These are phyloP conservation scores for Aegilops bicornis DNA, from an alignment of 176 grass and related monocot species.

Conservation along the genomic window DNA sequence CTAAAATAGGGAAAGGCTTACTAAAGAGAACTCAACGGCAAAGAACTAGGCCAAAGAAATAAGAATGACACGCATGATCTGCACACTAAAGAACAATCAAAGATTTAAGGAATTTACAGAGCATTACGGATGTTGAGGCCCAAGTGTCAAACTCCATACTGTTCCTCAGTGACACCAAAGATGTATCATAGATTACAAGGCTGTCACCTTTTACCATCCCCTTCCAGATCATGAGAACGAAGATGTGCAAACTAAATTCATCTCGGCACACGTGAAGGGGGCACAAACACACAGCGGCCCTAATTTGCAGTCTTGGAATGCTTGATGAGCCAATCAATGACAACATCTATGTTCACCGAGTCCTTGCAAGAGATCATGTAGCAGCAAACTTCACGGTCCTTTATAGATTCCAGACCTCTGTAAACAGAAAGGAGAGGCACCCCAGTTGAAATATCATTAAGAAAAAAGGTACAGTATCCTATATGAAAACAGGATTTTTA, in stretches of 20 bases:
- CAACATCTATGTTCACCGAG: slow-evolving; percentile 89
- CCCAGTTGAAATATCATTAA: slow-evolving; percentile 33
- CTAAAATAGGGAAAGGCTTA: background rate
- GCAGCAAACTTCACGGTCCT: slow-evolving; percentile 87
- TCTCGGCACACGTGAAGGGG: slow-evolving; percentile 36
- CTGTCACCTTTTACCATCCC: slow-evolving; percentile 1
- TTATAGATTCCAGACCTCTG: slow-evolving; percentile 76
- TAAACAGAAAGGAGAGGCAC: slow-evolving; percentile 28
- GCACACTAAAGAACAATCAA: slow-evolving; percentile 34
- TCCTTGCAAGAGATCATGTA: slow-evolving; percentile 99
- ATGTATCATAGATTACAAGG: slow-evolving; percentile 43
- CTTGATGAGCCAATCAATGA: slow-evolving; percentile 99
- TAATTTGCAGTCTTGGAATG: slow-evolving; percentile 81
- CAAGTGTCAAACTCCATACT: slow-evolving; percentile 23
- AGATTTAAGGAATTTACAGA: slow-evolving; percentile 59
- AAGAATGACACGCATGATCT: background rate
- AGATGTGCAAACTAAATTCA: slow-evolving; percentile 37
- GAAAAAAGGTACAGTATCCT: background rate
- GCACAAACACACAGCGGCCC: slow-evolving; percentile 15
- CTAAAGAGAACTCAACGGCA: background rate
- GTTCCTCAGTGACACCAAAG: slow-evolving; percentile 17
- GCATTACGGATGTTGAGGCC: slow-evolving; percentile 29
- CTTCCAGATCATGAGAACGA: slow-evolving; percentile 29
- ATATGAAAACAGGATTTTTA: slow-evolving; percentile 11
- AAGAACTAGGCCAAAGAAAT: background rate